Evolutionary conservation across 495 filamentous ascomycete species (phyloP).

Genomic region (Penicillium dipodomyicola): DNA sequence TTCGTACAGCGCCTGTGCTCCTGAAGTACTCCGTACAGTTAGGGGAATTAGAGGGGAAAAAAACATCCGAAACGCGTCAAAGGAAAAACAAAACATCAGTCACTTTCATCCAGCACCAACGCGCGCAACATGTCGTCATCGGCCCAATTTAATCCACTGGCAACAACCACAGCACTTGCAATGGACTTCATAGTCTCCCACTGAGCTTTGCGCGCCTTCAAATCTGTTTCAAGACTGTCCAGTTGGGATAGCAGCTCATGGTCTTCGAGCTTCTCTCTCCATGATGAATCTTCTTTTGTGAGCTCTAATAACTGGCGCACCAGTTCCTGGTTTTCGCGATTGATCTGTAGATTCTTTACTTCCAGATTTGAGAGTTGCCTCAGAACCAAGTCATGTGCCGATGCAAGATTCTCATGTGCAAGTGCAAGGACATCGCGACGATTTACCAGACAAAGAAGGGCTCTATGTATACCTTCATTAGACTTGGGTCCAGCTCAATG

Average conservation of each 20-base stretch:
- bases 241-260: constrained; percentile 52
- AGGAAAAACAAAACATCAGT: constrained; percentile 30
- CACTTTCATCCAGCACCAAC: constrained; percentile 73
- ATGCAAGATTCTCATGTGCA: constrained; percentile 54
- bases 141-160: constrained; percentile 83
- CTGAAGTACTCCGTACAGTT: not conserved
- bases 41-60: no score
- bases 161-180: constrained; percentile 69
- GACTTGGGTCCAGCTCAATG: constrained; percentile 2
- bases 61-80: not conserved
- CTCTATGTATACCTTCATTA: constrained; percentile 42
- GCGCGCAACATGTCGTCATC: constrained; percentile 64
- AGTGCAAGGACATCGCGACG: constrained; percentile 65
- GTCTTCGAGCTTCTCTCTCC: constrained; percentile 51
- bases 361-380: constrained; percentile 54
- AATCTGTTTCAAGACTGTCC: constrained; percentile 52
- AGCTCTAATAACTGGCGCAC: constrained; percentile 59
- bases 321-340: constrained; percentile 60
- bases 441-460: constrained; percentile 61
- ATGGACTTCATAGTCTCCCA: constrained; percentile 76
- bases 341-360: constrained; percentile 52
- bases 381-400: constrained; percentile 46
- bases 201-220: constrained; percentile 55
- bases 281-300: constrained; percentile 53
- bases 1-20: constrained; percentile 7